A percentile compares a stretch with the other conserved stretches of the same genome.
Evolutionary conservation across 2,329 filamentous ascomycete genomes (phyloP).

Genomic region (Leptographium procerum): DNA sequence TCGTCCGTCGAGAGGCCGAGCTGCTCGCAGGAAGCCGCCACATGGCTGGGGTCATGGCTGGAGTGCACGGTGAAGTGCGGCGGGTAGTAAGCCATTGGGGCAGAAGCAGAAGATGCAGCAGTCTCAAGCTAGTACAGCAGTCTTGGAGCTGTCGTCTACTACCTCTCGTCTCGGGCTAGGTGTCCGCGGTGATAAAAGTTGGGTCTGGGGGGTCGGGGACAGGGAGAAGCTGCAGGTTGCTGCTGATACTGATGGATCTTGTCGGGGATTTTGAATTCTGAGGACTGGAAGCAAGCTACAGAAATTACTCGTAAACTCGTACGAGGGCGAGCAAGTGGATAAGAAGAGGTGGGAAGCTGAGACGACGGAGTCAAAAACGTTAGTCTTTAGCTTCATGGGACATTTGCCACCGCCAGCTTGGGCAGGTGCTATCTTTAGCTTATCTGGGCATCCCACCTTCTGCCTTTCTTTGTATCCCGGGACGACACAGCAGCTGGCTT

Average conservation of each 20-base stretch:
- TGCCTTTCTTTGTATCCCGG: neutral
- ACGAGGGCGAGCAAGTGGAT: too few relatives aligned
- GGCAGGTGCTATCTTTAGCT: neutral
- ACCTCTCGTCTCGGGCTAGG: too few relatives aligned
- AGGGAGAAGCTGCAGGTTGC: too few relatives aligned
- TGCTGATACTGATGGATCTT: too few relatives aligned
- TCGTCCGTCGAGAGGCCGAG: constrained; percentile 49
- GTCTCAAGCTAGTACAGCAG: too few relatives aligned
- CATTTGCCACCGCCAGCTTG: neutral
- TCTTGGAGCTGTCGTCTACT: neutral
- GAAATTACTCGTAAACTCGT: too few relatives aligned
- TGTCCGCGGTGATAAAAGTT: too few relatives aligned
- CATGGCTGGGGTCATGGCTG: constrained; percentile 13
- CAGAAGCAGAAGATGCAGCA: neutral
- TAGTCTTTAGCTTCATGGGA: neutral
- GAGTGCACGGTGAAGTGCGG: constrained; percentile 11
- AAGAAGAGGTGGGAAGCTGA: too few relatives aligned
- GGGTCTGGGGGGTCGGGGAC: too few relatives aligned
- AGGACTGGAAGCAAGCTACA: too few relatives aligned
- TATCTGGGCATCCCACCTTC: neutral
- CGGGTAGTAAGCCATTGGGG: neutral
- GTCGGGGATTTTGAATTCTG: too few relatives aligned
- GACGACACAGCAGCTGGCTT: neutral
- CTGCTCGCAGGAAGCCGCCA: constrained; percentile 21
- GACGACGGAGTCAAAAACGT: too few relatives aligned